Evolutionary conservation across 1,284 basidiomycete species (phyloP), one percentile per base, ranked within the genome.

Genomic region (Waitea zeae): DNA sequence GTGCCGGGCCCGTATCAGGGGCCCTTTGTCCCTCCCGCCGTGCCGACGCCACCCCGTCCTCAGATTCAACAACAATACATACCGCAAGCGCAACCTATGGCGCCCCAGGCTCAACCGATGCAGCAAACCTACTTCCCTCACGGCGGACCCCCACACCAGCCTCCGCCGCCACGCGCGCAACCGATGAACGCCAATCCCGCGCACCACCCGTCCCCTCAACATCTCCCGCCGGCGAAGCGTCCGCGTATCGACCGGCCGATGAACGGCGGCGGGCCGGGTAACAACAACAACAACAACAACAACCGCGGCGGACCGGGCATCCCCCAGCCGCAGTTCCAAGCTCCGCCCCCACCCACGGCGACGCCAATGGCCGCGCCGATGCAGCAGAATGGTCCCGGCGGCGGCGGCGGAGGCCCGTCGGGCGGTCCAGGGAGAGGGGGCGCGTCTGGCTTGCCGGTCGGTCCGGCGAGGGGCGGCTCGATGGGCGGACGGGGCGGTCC

Each of bases 161-260:
- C n/a, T n/a, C n/a, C n/a, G n/a, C n/a, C n/a, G n/a, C n/a, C n/a
- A n/a, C n/a, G n/a, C n/a, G n/a, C n/a, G n/a, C n/a, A n/a, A n/a
- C n/a, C n/a, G n/a, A n/a, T n/a, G n/a, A n/a, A n/a, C n/a, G 59
- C 58, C 38, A 62, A 58, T 39, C 57, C 59, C 19, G 45, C 66
- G 7, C 76, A 73, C 43, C 75, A 79, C 40, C 55, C 65, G 2
- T 67, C 74, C 3, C 69, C 71, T 19, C 74, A 79, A 42, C 73
- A 80, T 44, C 59, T 75, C 5, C 78, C 78, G 12, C 80, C 81
- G 2, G 79, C 79, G 2, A 90, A 92, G 53, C 64, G 86, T 35
- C 84, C 76, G 41, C 68, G 84, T 13, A 87, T 87, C 47, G 86
- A 89, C 48, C 75, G 73, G 4, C 76, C 80, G 0, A 69, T 56